These are phyloP conservation scores for Anacardium occidentale DNA, from an alignment of 345 rosid species.

Conservation along the genomic window DNA sequence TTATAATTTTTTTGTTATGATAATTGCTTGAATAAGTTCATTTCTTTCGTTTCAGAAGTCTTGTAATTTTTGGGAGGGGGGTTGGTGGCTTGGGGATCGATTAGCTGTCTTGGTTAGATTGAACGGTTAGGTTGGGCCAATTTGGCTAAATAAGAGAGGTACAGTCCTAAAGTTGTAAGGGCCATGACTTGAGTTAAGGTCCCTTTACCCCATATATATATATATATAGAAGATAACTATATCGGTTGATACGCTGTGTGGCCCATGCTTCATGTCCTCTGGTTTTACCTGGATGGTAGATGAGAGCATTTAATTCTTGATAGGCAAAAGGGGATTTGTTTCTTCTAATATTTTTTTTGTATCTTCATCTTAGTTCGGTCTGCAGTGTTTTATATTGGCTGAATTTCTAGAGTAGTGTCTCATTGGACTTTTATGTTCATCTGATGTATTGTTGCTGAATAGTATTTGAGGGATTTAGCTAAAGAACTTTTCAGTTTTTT, in stretches of 20 bases:
- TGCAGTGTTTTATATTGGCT: neutral
- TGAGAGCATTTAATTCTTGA: slow-evolving; percentile 3
- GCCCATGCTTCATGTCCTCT: neutral
- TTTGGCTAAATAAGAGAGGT: no score
- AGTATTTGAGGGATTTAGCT: neutral
- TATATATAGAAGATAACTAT: no score
- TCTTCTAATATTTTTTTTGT: neutral
- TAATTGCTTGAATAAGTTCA: neutral
- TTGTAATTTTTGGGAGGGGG: neutral
- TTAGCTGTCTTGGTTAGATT: no score
- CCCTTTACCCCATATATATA: no score
- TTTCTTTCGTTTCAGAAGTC: no score
- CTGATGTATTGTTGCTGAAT: neutral
- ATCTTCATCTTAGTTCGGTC: neutral
- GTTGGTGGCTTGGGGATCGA: no score
- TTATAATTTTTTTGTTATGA: neutral
- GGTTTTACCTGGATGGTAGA: neutral
- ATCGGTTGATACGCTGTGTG: no score
- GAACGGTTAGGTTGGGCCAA: no score
- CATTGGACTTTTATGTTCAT: neutral
- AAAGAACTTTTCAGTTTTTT: neutral
- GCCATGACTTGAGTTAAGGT: no score
- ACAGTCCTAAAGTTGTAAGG: no score
- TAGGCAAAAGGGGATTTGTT: neutral
- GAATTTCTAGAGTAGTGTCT: neutral